Evolutionary conservation across 202 grass and related monocot genomes (phyloP).

Genomic region (Alloteropsis angusta): DNA sequence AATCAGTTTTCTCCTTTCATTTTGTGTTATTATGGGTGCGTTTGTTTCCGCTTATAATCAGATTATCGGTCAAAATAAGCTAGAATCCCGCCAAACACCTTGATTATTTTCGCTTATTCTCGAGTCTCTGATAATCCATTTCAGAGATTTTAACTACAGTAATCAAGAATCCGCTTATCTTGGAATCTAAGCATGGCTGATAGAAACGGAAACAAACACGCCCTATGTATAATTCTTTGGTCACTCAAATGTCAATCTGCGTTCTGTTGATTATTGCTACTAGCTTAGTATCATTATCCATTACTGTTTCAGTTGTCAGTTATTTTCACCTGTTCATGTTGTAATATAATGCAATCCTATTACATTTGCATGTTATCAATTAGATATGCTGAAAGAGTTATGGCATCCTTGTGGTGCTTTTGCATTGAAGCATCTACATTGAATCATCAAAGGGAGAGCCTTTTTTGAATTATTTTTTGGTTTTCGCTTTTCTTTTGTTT

Average conservation of each 20-base stretch:
- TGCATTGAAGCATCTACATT: neutral
- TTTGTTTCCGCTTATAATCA: too few relatives aligned
- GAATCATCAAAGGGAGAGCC: neutral
- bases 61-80: too few relatives aligned
- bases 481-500: neutral
- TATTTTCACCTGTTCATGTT: neutral
- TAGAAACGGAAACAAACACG: too few relatives aligned
- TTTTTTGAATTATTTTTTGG: neutral
- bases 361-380: neutral
- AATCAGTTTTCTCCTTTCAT: neutral
- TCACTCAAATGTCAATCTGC: neutral
- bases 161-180: too few relatives aligned
- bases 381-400: neutral
- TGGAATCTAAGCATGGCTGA: too few relatives aligned
- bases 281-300: neutral
- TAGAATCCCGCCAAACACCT: too few relatives aligned
- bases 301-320: neutral
- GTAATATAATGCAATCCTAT: neutral
- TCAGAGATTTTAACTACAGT: too few relatives aligned
- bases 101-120: too few relatives aligned
- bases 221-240: neutral
- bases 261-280: neutral
- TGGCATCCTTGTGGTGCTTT: neutral
- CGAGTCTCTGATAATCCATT: neutral
- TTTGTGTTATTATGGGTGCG: neutral